Percentiles rank a stretch among this genome's conserved stretches.
Conservation (phyloP, 2,329 filamentous ascomycete genomes). For the Colletotrichum falcatum region DNA sequence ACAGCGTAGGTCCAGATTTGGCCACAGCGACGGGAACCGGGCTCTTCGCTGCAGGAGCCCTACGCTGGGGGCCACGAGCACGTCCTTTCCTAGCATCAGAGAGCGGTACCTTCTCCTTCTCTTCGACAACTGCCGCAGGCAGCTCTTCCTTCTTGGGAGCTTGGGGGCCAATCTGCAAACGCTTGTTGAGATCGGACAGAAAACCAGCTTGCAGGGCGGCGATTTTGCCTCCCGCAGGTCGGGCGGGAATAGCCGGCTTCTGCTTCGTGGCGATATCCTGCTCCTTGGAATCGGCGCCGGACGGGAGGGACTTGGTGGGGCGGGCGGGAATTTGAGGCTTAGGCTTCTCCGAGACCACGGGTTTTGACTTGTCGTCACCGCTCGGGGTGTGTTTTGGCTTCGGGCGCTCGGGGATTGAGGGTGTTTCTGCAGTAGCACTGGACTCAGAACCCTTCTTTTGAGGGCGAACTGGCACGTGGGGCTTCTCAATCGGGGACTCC, state of each 20-base stretch:
- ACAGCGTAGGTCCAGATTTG: slow-evolving; percentile 53
- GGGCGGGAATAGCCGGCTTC: slow-evolving; percentile 86
- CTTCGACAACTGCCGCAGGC: slow-evolving; percentile 37
- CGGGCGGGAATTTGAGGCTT: slow-evolving; percentile 73
- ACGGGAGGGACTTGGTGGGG: slow-evolving; percentile 63
- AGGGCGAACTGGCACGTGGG: slow-evolving; percentile 70
- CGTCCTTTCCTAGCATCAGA: slow-evolving; percentile 90
- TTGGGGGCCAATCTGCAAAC: slow-evolving; percentile 87
- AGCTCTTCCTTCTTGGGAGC: slow-evolving; percentile 65
- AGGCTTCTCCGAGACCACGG: slow-evolving; percentile 62
- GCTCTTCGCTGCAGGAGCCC: slow-evolving; percentile 69
- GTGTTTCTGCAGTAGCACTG: slow-evolving; percentile 52
- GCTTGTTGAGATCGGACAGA: slow-evolving; percentile 91
- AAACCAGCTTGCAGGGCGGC: slow-evolving; percentile 92
- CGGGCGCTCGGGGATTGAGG: slow-evolving; percentile 63
- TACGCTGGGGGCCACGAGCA: slow-evolving; percentile 86
- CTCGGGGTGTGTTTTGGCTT: slow-evolving; percentile 60
- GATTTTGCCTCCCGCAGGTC: slow-evolving; percentile 87
- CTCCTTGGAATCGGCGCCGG: slow-evolving; percentile 58
- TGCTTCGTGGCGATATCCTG: slow-evolving; percentile 67
- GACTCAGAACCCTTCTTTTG: slow-evolving; percentile 54
- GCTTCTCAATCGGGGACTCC: slow-evolving; percentile 64
- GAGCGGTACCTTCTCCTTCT: slow-evolving; percentile 77
- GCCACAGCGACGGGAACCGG: slow-evolving; percentile 52
- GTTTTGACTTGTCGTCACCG: slow-evolving; percentile 56